Conservation (phyloP, 2,329 filamentous ascomycete species). For the Tolypocladium capitatum region DNA sequence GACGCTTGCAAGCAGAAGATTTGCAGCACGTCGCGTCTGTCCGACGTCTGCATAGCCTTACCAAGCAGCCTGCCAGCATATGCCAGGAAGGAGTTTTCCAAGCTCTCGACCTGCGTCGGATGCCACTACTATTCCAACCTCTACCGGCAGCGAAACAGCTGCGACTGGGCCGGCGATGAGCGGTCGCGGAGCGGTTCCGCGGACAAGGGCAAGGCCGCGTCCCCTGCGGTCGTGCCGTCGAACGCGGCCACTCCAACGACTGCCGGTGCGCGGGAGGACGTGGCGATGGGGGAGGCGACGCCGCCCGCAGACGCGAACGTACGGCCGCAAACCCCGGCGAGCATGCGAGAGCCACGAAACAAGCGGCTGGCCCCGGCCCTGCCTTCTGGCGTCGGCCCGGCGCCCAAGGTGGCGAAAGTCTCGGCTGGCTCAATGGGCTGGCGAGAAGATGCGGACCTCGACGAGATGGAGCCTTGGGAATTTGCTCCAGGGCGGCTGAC, state of each 20-base stretch:
- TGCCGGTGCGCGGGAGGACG: background rate
- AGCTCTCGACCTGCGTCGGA: conserved; percentile 13
- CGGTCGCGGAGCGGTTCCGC: background rate
- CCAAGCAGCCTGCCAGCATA: conserved; percentile 7
- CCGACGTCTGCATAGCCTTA: conserved; percentile 14
- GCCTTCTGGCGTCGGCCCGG: background rate
- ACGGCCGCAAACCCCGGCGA: background rate
- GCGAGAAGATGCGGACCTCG: conserved; percentile 7
- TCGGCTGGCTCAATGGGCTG: background rate
- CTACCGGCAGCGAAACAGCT: conserved; percentile 9
- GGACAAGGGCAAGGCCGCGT: background rate
- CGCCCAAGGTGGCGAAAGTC: background rate
- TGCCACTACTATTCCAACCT: conserved; percentile 16
- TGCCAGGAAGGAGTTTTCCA: conserved; percentile 10
- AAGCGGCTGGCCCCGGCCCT: background rate
- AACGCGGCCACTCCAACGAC: background rate
- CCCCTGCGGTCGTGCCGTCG: background rate
- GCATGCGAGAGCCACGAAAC: background rate
- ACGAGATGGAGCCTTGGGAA: conserved; percentile 30
- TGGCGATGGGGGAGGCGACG: background rate
- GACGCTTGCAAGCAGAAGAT: conserved; percentile 2
- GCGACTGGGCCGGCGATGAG: background rate
- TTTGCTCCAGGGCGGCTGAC: conserved; percentile 28
- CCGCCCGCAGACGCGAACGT: background rate
- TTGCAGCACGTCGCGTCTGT: conserved; percentile 9